Evolutionary conservation across 345 rosid species (phyloP).

Genomic region (Citrus sp.): DNA sequence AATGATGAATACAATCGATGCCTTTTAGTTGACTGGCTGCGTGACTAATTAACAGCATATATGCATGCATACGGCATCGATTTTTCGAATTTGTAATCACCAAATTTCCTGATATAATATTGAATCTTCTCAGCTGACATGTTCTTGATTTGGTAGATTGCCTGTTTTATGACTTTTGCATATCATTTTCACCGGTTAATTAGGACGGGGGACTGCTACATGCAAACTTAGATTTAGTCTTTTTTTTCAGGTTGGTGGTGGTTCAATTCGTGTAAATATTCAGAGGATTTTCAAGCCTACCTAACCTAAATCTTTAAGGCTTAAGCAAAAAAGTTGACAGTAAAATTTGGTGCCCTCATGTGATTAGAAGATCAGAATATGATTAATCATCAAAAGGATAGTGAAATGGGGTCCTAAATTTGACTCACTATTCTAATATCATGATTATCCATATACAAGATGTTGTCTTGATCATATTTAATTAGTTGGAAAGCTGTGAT

Average conservation of each 20-base stretch:
- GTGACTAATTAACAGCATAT: not conserved
- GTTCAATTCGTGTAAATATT: conserved; percentile 13
- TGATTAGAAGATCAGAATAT: conserved; percentile 25
- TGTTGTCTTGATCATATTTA: not conserved
- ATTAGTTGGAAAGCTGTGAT: conserved; percentile 13
- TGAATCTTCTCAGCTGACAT: conserved; percentile 9
- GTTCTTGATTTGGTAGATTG: conserved; percentile 17
- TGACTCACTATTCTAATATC: not conserved
- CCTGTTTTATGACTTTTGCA: conserved; percentile 20
- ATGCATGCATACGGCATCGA: not conserved
- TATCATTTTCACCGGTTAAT: conserved; percentile 18
- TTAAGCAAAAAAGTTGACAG: not conserved
- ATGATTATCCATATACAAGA: not conserved
- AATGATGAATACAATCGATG: conserved; percentile 12
- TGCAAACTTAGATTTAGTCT: conserved; percentile 19
- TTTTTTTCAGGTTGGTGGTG: conserved; percentile 1
- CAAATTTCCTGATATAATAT: not conserved
- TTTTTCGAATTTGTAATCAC: not conserved
- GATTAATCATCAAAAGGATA: conserved; percentile 25
- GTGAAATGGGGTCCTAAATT: conserved; percentile 12
- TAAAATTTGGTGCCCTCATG: conserved; percentile 21
- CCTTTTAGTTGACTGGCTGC: conserved; percentile 8
- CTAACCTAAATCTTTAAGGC: conserved; percentile 33
- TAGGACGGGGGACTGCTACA: conserved; percentile 13
- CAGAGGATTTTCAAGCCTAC: conserved; percentile 40